Conservation (phyloP, 1,284 basidiomycete species). For the Anthracocystis setariae region DNA sequence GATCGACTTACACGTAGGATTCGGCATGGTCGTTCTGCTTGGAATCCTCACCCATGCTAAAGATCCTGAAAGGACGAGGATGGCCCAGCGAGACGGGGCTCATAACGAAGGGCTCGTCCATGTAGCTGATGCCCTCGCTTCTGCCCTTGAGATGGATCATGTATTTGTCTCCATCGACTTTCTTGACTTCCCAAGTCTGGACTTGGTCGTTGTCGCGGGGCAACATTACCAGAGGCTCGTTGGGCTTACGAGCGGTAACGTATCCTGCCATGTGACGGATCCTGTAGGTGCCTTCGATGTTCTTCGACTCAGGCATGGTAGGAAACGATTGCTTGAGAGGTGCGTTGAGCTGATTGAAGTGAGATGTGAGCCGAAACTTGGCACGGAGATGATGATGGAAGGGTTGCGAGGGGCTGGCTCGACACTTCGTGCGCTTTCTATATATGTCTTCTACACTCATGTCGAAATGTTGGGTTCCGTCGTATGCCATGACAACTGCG, state of each 20-base stretch:
- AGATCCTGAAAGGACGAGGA: not conserved
- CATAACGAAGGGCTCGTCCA: not conserved
- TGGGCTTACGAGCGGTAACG: not conserved
- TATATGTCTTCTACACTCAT: too few relatives aligned
- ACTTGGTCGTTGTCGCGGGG: not conserved
- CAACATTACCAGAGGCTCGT: not conserved
- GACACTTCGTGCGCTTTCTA: too few relatives aligned
- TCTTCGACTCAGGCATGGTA: constrained; percentile 8
- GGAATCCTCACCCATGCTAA: not conserved
- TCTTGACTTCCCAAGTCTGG: constrained; percentile 15
- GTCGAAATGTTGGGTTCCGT: too few relatives aligned
- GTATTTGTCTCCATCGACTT: constrained; percentile 1
- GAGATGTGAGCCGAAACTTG: too few relatives aligned
- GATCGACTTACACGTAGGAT: not conserved
- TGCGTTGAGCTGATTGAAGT: too few relatives aligned
- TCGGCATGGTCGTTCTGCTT: not conserved
- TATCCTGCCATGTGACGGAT: constrained; percentile 10
- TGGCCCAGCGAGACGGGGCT: not conserved
- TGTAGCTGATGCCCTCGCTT: constrained; percentile 1
- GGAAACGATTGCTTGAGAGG: not conserved
- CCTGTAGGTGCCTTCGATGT: constrained; percentile 16
- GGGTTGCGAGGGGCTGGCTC: too few relatives aligned
- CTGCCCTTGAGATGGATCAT: constrained; percentile 7
- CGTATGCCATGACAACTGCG: too few relatives aligned
- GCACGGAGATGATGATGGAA: too few relatives aligned